Evolutionary conservation across 768 basidiomycete species (phyloP), one percentile per base, ranked within the genome.

Genomic region (Termitomyces sp.): DNA sequence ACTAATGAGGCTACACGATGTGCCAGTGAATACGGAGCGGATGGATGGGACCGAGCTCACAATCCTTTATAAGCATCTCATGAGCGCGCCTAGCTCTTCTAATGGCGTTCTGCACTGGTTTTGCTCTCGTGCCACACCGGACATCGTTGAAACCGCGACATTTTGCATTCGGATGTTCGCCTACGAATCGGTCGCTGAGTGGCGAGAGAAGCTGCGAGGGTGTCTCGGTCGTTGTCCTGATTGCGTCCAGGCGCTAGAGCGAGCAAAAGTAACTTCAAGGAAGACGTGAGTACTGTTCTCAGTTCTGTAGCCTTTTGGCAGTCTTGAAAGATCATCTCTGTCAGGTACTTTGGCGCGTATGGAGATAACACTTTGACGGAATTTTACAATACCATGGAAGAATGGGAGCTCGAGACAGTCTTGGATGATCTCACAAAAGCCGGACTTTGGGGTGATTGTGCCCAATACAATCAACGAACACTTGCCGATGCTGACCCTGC

Each of bases 81-180:
- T 87, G 70, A 70, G 67, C 19, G 71, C 77, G 0, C 71, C 74
- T 3, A 69, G 72, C 48, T 66, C 68, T 45, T 60, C 70, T 32
- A 66, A 67, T 43, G 76, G 77, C 48, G 68, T 72, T 32, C 59
- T 79, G 52, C 94, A 97, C 64, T 95, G 92, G 91, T 95, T 89
- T 67, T 97, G 94, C 68, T 68, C 72, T 28, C 77, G 79, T 37
- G 86, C 85, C 3, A 72, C 80, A 32, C 66, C 76, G 9, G 72
- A 81, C 34, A 84, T 81, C 0, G 68, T 79, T 9, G 86, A 83
- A 56, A 82, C 86, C 2, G 91, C 94, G 0, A 85, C 84, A 0
- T 97, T 94, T 71, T 78, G 91, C 48, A 74, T 96, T 37, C 82
- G 93, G 50, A 70, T 97, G 39, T 86, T 89, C 66, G 93, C 93